Evolutionary conservation across 768 basidiomycete genomes (phyloP).

Genomic region (Tylopilus felleus): DNA sequence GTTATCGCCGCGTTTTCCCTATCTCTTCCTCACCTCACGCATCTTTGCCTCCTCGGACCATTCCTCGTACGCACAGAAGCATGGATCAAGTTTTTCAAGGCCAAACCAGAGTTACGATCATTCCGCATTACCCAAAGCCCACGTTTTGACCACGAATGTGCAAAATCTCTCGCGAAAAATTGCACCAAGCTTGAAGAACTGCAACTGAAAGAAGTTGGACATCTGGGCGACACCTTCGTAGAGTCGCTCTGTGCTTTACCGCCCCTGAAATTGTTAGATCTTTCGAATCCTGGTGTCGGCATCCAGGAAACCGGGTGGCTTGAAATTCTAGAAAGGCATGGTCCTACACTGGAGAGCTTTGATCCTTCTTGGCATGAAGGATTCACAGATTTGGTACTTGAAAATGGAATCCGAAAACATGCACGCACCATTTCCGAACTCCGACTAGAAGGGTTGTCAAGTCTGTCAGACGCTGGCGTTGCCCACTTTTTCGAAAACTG

Average conservation of each 20-base stretch:
- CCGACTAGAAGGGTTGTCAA: conserved; percentile 49
- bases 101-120: conserved; percentile 58
- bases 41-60: conserved; percentile 81
- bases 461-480: conserved; percentile 70
- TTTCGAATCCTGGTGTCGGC: conserved; percentile 61
- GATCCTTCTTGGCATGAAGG: conserved; percentile 68
- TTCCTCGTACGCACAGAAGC: conserved; percentile 72
- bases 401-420: conserved; percentile 54
- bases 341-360: conserved; percentile 53
- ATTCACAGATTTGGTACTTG: conserved; percentile 59
- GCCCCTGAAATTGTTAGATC: conserved; percentile 57
- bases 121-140: conserved; percentile 86
- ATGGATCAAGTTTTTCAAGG: conserved; percentile 74
- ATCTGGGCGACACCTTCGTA: conserved; percentile 64
- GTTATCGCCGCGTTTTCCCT: conserved; percentile 58
- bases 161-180: conserved; percentile 50
- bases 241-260: conserved; percentile 39
- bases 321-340: conserved; percentile 51
- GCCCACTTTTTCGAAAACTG: conserved; percentile 64
- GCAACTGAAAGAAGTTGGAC: conserved; percentile 74
- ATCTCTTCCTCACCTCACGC: conserved; percentile 61
- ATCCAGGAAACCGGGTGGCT: conserved; percentile 53
- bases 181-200: conserved; percentile 62
- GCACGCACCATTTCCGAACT: conserved; percentile 49
- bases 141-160: conserved; percentile 72